Evolutionary conservation across 495 filamentous ascomycete genomes (phyloP).

Genomic region (Talaromyces nanjingensis): DNA sequence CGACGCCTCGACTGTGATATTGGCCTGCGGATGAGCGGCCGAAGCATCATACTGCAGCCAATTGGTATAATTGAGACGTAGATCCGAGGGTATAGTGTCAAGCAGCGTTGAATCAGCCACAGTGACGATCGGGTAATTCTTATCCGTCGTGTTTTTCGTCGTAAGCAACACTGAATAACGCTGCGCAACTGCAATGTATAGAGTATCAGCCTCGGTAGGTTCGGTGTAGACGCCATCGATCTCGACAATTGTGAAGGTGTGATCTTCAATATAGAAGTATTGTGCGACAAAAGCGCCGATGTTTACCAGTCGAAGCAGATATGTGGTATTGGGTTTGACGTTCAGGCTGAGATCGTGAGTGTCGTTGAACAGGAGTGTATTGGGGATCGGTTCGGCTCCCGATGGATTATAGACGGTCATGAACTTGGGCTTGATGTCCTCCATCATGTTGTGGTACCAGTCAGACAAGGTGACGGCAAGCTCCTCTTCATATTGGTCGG

Average conservation of each 20-base stretch:
- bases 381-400: constrained; percentile 42
- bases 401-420: constrained; percentile 43
- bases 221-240: constrained; percentile 49
- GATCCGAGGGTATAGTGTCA: constrained; percentile 21
- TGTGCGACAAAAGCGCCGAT: constrained; percentile 67
- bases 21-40: constrained; percentile 44
- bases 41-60: constrained; percentile 67
- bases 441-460: constrained; percentile 49
- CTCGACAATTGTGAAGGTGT: constrained; percentile 54
- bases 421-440: constrained; percentile 34
- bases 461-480: constrained; percentile 58
- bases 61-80: constrained; percentile 65
- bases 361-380: constrained; percentile 50
- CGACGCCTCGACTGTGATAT: constrained; percentile 41
- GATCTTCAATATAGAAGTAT: constrained; percentile 73
- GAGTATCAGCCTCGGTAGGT: constrained; percentile 47
- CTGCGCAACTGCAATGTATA: constrained; percentile 65
- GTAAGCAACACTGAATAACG: constrained; percentile 64
- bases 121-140: constrained; percentile 59
- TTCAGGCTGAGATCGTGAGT: constrained; percentile 48
- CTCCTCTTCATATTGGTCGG: constrained; percentile 60
- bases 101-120: constrained; percentile 27
- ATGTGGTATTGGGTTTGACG: constrained; percentile 68
- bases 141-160: constrained; percentile 52
- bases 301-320: constrained; percentile 72